Evolutionary conservation across 257 asterid genomes (phyloP), one percentile per base, ranked within the genome.

Genomic region (Gentiana macrophylla): DNA sequence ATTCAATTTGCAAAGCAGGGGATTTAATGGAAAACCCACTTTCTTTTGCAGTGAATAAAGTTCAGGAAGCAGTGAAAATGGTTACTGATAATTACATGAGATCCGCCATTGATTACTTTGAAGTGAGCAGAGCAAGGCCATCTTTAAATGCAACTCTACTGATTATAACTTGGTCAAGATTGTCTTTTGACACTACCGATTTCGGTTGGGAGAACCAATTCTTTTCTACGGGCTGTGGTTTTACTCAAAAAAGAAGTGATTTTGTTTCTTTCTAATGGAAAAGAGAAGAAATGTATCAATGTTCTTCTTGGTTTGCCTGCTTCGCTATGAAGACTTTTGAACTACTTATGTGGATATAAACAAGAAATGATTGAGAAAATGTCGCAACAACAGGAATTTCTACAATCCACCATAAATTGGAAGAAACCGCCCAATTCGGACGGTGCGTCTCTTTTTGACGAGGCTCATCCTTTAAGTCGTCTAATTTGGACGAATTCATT

Each of bases 281-380:
- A 68, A 5, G 85, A 80, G 62, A 84, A 84, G 79, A 90, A 72
- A 63, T 80, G 75, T 55, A 73, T 90, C 1, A 86, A 84, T 64
- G 94, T 90, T 65, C 94, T 90, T 50, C 76, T 90, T 46, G 97
- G 97, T 24, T 75, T 86, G 94, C 96, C 94, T 13, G 77, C 86
- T 32, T 56, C 88, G 94, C 97, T 35, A 86, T 90, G 96, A 69
- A 78, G 67, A 79, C 67, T 12, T 90, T 86, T 59, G 94, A 90
- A 53, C 59, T 63, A 12, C 94, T 86, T 11, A 65, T 86, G 76
- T 50, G 67, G 70, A 68, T 76, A 33, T 81, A 61, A 50, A 51
- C n/a, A n/a, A n/a, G n/a, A n/a, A n/a, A n/a, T n/a, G n/a, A n/a
- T n/a, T n/a, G n/a, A n/a, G n/a, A n/a, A n/a, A n/a, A n/a, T n/a